A percentile compares a stretch with the other conserved stretches of the same genome.
Conservation (phyloP, 805 yeast genomes). For the Brettanomyces nanus region DNA sequence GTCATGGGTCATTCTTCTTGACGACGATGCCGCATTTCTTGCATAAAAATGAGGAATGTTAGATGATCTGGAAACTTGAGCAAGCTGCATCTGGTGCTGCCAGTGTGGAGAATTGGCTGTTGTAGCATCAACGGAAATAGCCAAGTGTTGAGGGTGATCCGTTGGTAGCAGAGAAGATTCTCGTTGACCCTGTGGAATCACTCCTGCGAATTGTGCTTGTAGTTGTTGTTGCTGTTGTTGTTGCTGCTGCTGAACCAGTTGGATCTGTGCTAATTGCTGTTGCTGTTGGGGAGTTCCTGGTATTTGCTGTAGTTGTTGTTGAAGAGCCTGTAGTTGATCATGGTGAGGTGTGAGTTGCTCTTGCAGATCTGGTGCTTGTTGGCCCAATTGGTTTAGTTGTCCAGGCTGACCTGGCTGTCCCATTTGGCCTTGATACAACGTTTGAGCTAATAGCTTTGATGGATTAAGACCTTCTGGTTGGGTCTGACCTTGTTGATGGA, state of each 20-base stretch:
- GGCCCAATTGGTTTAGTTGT: not conserved
- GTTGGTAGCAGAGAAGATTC: too few relatives aligned
- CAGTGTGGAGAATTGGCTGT: constrained; percentile 41
- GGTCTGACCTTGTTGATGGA: constrained; percentile 5
- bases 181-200: constrained; percentile 19
- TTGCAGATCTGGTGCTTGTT: constrained; percentile 18
- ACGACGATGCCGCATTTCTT: constrained; percentile 66
- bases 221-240: constrained; percentile 22
- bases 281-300: constrained; percentile 19
- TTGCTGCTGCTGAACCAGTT: constrained; percentile 24
- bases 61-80: constrained; percentile 60
- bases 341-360: constrained; percentile 15
- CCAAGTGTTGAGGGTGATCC: constrained; percentile 14
- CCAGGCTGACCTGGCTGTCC: constrained; percentile 18
- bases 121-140: constrained; percentile 27
- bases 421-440: constrained; percentile 32
- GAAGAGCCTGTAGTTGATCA: constrained; percentile 6
- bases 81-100: constrained; percentile 75
- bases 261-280: constrained; percentile 24
- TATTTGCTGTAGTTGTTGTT: constrained; percentile 13
- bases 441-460: constrained; percentile 31
- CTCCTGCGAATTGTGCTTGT: constrained; percentile 15
- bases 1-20: constrained; percentile 35
- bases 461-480: constrained; percentile 21
- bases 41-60: constrained; percentile 76